Percentiles rank a stretch among this genome's conserved stretches.
Conservation (phyloP, 176 grass and related monocot genomes). For the Musa troglodytarum region DNA sequence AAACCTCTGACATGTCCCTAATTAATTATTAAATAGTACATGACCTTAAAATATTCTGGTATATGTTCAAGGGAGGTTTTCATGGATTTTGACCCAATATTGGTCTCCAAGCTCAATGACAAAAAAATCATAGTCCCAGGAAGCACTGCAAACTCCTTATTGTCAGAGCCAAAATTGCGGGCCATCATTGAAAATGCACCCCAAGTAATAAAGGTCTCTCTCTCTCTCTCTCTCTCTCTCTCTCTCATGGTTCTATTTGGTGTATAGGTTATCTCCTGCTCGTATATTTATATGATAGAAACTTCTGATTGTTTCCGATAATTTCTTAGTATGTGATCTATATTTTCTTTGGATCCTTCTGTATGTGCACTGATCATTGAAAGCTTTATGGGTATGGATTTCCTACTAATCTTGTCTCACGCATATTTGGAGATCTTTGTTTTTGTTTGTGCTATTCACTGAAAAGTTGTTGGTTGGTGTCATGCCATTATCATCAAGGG, state of each 20-base stretch:
- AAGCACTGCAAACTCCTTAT: conserved; percentile 47
- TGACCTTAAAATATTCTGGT: conserved; percentile 9
- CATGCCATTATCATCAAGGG: background rate
- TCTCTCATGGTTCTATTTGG: background rate
- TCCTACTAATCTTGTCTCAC: background rate
- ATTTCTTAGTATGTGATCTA: background rate
- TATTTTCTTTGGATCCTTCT: background rate
- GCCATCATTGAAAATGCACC: conserved; percentile 72
- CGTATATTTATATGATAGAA: background rate
- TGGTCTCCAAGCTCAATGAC: conserved; percentile 72
- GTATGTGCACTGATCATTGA: background rate
- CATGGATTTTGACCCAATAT: conserved; percentile 67
- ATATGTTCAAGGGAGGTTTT: conserved; percentile 59
- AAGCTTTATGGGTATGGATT: background rate
- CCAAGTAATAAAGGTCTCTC: conserved; percentile 64
- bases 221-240: background rate
- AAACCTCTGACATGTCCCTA: background rate
- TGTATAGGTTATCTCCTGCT: background rate
- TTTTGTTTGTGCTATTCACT: background rate
- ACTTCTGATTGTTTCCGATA: background rate
- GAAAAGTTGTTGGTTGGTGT: background rate
- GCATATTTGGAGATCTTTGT: background rate
- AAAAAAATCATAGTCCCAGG: conserved; percentile 60
- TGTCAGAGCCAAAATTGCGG: conserved; percentile 76
- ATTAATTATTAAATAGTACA: background rate